phyloP scores from a whole-genome alignment of 148 eudicot genomes.

The Spergularia marina region DNA sequence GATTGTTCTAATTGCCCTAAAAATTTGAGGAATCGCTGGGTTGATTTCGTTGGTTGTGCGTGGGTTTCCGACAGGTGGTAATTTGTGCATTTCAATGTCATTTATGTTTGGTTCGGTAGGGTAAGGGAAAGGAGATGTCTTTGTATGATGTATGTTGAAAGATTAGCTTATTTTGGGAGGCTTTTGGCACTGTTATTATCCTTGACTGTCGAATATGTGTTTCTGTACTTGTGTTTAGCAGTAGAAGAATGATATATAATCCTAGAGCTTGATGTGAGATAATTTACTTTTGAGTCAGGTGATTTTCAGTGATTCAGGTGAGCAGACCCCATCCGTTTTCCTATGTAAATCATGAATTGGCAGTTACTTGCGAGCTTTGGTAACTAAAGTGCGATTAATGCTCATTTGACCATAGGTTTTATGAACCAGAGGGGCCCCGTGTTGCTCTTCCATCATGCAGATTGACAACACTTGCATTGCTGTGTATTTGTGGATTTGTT shows the following conservation, averaged over 20 bases:
- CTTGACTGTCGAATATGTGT: background rate
- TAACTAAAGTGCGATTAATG: background rate
- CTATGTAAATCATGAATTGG: background rate
- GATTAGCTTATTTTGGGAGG: background rate
- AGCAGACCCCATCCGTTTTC: background rate
- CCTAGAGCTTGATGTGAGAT: background rate
- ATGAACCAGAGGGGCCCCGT: background rate
- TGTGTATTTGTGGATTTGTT: background rate
- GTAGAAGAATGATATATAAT: background rate
- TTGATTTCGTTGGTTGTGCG: background rate
- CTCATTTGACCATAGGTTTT: background rate
- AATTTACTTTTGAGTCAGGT: background rate
- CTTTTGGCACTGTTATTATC: too few relatives aligned
- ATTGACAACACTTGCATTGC: background rate
- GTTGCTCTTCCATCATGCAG: background rate
- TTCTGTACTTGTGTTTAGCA: background rate
- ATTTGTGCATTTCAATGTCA: background rate
- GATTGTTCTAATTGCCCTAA: background rate
- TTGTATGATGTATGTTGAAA: background rate
- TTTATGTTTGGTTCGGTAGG: background rate
- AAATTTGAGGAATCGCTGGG: background rate
- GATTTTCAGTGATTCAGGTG: background rate
- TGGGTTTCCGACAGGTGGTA: background rate
- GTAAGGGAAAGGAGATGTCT: background rate
- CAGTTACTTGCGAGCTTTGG: background rate